phyloP scores from a whole-genome alignment of 305 asterid genomes.

The Rubia peregrina region DNA sequence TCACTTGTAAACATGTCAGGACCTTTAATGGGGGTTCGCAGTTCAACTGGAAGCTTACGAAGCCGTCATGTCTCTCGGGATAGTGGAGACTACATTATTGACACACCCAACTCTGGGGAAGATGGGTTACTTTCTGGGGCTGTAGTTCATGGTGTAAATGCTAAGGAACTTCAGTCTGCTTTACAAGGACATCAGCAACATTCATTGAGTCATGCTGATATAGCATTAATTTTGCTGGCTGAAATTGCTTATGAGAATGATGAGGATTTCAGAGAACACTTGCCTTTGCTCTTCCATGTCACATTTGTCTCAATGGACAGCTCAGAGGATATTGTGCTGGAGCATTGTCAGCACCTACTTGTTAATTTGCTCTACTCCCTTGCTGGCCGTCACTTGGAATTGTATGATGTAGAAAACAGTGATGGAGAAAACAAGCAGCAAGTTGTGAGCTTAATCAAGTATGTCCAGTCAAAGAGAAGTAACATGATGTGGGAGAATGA shows the following conservation, averaged over 20 bases:
- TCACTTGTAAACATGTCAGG: conserved; percentile 97
- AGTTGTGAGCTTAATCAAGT: conserved; percentile 90
- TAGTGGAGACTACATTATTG: conserved; percentile 92
- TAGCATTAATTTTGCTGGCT: conserved; percentile 86
- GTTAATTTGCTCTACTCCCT: conserved; percentile 94
- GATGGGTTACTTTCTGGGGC: conserved; percentile 72
- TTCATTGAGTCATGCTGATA: conserved; percentile 88
- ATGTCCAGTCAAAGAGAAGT: conserved; percentile 95
- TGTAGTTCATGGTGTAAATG: conserved; percentile 70
- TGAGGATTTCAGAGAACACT: conserved; percentile 98
- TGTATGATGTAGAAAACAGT: conserved; percentile 88
- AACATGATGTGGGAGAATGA: conserved; percentile 99
- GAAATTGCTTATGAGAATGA: conserved; percentile 98
- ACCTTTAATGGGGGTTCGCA: conserved; percentile 92
- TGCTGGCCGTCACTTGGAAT: conserved; percentile 95
- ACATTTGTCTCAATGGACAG: conserved; percentile 99
- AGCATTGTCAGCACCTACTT: conserved; percentile 98
- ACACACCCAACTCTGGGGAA: conserved; percentile 95
- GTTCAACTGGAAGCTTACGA: conserved; percentile 95
- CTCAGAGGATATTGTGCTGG: conserved; percentile 97
- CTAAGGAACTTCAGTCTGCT: conserved; percentile 97
- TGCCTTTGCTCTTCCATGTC: conserved; percentile 93
- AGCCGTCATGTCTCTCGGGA: conserved; percentile 98
- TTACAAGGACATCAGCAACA: conserved; percentile 99
- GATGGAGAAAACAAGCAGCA: conserved; percentile 99